Conservation (phyloP, 164 flowering plant genomes). For the Pachysandra terminalis region DNA sequence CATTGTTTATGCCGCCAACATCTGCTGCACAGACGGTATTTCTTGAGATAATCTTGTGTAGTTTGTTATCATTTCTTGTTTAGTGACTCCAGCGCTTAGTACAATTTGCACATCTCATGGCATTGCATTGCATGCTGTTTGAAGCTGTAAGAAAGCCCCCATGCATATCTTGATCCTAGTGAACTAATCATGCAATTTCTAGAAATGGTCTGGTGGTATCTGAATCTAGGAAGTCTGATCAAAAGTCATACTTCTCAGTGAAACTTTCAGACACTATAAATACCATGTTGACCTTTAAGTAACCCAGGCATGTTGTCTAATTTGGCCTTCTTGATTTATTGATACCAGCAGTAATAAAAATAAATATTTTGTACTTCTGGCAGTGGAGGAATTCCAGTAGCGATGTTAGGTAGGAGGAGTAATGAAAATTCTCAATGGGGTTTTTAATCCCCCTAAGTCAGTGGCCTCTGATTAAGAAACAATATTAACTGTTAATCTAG, state of each 20-base stretch:
- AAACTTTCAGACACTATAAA: not conserved
- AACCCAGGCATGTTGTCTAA: not conserved
- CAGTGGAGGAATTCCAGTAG: not conserved
- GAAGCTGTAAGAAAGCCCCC: not conserved
- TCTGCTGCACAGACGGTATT: constrained; percentile 82
- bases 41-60: constrained; percentile 7
- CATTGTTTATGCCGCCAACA: constrained; percentile 97
- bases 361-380: not conserved
- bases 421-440: too few relatives aligned
- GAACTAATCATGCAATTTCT: not conserved
- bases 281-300: not conserved
- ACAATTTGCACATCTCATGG: not conserved
- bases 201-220: not conserved
- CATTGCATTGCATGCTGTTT: not conserved
- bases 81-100: not conserved
- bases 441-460: too few relatives aligned
- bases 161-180: not conserved
- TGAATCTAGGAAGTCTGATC: not conserved
- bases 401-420: too few relatives aligned
- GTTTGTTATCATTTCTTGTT: not conserved
- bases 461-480: too few relatives aligned
- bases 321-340: not conserved
- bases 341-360: not conserved
- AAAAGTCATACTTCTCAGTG: not conserved
- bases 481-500: too few relatives aligned